A percentile compares a stretch with the other conserved stretches of the same genome.
phyloP scores from a whole-genome alignment of 2,329 filamentous ascomycete genomes.

The Sclerotinia borealis region DNA sequence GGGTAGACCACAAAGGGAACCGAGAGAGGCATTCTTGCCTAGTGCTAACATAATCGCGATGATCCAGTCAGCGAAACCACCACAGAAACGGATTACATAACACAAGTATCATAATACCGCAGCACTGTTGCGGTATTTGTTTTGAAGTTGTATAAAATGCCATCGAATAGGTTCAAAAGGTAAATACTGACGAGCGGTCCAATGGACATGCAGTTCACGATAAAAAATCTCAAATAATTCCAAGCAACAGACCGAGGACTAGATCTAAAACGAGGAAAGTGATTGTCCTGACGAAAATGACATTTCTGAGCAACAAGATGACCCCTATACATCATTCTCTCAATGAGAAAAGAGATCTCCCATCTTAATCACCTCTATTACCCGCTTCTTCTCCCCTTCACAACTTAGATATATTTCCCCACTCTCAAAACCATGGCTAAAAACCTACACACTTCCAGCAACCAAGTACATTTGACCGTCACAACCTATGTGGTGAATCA shows the following conservation, averaged over 20 bases:
- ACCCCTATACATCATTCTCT: slow-evolving; percentile 28
- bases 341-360: slow-evolving; percentile 39
- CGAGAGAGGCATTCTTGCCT: too few relatives aligned
- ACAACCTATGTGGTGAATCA: slow-evolving; percentile 35
- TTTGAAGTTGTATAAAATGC: neutral
- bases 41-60: too few relatives aligned
- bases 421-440: slow-evolving; percentile 44
- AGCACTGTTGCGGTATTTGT: too few relatives aligned
- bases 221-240: neutral
- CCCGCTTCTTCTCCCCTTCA: slow-evolving; percentile 35
- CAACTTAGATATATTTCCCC: slow-evolving; percentile 49
- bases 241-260: neutral
- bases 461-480: slow-evolving; percentile 35
- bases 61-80: neutral
- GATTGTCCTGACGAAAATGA: neutral
- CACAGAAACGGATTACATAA: neutral
- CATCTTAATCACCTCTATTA: slow-evolving; percentile 35
- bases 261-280: neutral
- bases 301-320: neutral
- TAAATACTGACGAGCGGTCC: neutral
- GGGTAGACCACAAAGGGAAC: too few relatives aligned
- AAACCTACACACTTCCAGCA: slow-evolving; percentile 40
- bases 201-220: neutral
- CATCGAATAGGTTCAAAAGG: neutral
- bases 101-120: too few relatives aligned